Evolutionary conservation across 306 rosid genomes (phyloP).

Genomic region (Echinosophora koreensis): DNA sequence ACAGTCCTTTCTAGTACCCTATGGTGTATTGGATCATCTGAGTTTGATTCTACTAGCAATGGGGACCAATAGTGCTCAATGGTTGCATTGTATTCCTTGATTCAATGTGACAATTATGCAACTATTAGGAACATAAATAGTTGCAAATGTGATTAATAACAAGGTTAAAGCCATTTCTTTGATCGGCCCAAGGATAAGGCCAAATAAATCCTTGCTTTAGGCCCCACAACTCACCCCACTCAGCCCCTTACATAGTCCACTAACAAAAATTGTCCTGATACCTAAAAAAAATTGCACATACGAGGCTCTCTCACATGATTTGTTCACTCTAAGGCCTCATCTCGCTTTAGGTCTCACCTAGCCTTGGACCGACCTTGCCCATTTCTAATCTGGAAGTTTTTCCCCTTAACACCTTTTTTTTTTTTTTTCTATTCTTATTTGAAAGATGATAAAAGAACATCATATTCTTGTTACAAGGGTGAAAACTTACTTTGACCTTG

Average conservation of each 20-base stretch:
- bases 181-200: no score
- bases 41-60: slow-evolving; percentile 83
- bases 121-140: slow-evolving; percentile 5
- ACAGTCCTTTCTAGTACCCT: slow-evolving; percentile 70
- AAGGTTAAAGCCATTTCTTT: background rate
- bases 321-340: no score
- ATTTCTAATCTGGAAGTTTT: background rate
- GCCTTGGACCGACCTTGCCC: no score
- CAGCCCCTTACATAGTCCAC: no score
- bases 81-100: slow-evolving; percentile 79
- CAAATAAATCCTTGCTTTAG: no score
- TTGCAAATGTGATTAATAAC: slow-evolving; percentile 6
- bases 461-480: background rate
- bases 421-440: background rate
- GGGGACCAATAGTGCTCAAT: slow-evolving; percentile 91
- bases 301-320: no score
- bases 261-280: no score
- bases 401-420: background rate
- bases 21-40: slow-evolving; percentile 83
- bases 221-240: no score
- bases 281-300: no score
- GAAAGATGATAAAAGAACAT: slow-evolving; percentile 1
- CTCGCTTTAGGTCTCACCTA: no score
- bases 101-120: slow-evolving; percentile 1
- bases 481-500: slow-evolving; percentile 68